Conservation (phyloP, 495 filamentous ascomycete genomes). For the Pseudotulostoma volvatum region DNA sequence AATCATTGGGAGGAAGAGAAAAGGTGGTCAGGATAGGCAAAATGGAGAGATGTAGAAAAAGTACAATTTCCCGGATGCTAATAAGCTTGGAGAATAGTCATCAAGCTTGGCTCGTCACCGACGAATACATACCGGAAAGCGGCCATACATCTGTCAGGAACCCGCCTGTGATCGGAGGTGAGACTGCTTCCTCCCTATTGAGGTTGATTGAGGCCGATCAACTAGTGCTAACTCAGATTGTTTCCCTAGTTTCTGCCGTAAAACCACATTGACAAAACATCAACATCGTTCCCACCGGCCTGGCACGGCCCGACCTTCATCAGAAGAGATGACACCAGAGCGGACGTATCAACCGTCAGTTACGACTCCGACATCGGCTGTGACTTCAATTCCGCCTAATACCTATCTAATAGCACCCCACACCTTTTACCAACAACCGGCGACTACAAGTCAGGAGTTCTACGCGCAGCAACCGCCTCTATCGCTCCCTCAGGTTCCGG, state of each 20-base stretch:
- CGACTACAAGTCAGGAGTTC: slow-evolving; percentile 24
- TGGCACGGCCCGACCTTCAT: slow-evolving; percentile 30
- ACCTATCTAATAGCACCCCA: slow-evolving; percentile 27
- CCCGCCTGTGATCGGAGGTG: slow-evolving; percentile 71
- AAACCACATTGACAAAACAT: slow-evolving; percentile 80
- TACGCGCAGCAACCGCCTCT: slow-evolving; percentile 12
- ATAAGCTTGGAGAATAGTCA: too few relatives aligned
- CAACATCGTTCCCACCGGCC: slow-evolving; percentile 51
- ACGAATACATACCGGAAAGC: slow-evolving; percentile 71
- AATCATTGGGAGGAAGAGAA: too few relatives aligned
- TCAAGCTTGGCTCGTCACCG: slow-evolving; percentile 78
- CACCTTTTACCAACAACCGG: slow-evolving; percentile 10
- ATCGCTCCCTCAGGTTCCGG: not conserved
- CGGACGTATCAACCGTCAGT: slow-evolving; percentile 21
- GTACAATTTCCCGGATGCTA: too few relatives aligned
- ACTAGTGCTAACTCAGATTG: too few relatives aligned
- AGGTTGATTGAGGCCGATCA: too few relatives aligned
- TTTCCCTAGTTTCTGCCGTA: slow-evolving; percentile 58
- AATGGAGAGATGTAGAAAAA: too few relatives aligned
- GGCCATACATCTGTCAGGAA: slow-evolving; percentile 68
- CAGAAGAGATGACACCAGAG: slow-evolving; percentile 27
- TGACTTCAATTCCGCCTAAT: slow-evolving; percentile 13
- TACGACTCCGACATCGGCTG: slow-evolving; percentile 15
- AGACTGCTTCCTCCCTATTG: too few relatives aligned
- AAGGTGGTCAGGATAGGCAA: too few relatives aligned